Conservation (phyloP, 192 early-diverging fungal species). For the Phlyctochytrium bullatum region DNA sequence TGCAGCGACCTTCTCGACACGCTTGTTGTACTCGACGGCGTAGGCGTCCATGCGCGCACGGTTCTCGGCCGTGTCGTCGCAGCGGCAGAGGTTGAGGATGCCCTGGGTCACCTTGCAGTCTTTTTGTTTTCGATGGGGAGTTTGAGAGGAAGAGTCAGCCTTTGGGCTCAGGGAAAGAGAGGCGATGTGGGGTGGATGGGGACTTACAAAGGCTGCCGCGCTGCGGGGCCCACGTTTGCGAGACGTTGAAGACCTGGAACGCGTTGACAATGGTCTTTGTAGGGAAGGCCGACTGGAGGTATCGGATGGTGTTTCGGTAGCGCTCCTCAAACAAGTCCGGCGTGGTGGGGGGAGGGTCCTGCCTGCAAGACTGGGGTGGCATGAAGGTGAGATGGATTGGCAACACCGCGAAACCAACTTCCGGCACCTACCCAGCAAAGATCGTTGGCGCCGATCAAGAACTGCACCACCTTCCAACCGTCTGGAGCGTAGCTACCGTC, state of each 20-base stretch:
- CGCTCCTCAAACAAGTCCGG: neutral
- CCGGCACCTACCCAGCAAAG: neutral
- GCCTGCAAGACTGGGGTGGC: neutral
- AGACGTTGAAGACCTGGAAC: neutral
- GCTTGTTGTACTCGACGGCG: neutral
- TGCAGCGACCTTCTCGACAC: neutral
- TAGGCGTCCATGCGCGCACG: neutral
- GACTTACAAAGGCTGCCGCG: neutral
- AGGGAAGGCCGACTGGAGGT: neutral
- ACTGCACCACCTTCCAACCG: neutral
- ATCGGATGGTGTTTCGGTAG: neutral
- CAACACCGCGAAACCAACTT: neutral
- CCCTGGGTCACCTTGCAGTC: neutral
- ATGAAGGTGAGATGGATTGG: neutral
- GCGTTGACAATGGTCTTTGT: slow-evolving; percentile 1
- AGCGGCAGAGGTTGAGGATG: neutral
- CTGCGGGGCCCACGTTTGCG: neutral
- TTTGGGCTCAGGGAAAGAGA: too few species aligned
- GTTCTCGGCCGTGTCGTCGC: neutral
- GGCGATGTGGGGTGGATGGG: too few species aligned
- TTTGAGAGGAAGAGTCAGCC: too few species aligned
- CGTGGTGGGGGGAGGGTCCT: neutral
- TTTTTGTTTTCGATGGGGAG: too few species aligned
- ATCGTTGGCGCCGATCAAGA: neutral
- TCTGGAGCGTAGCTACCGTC: neutral